Evolutionary conservation across 148 eudicot genomes (phyloP), one percentile per base, ranked within the genome.

Genomic region (Fagopyrum homotropicum): DNA sequence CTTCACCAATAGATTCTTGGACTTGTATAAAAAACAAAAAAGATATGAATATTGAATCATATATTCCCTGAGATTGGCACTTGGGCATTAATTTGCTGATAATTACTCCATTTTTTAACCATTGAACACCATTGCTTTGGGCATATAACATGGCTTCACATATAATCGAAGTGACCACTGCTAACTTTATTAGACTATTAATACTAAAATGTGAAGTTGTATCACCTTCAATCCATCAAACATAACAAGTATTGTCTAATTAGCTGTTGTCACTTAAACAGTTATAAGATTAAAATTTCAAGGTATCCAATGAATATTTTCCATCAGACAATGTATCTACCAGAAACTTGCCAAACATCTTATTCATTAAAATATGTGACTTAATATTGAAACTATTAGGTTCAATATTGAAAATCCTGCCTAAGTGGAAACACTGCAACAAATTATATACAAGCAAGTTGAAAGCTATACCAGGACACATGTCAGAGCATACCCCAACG

Each of bases 401-500:
- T 66, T 66, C 71, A 66, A 5, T 43, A 66, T 7, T 66, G 47
- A 35, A 45, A 40, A 12, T 19, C 19, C 66, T 26, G 26, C 35
- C 22, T 60, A 60, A 60, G 66, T 60, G 66, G 14, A 22, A 56
- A 72, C 45, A 66, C 52, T 44, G 69, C 59, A 43, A 64, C 66
- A 26, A 17, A 75, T 26, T 47, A 46, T 61, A 64, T 16, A 61
- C 45, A 29, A 66, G 55, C 50, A 73, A 75, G 35, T 73, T 19
- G 29, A 66, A 72, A 74, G 17, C 66, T 66, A 50, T 79, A 95
- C 98, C 98, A 75, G 99, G 99, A 87, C 99, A 95, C 99, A 92
- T 95, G 83, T 95, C 99, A 78, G 89, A 87, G 83, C 99, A 95
- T 68, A 84, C 63, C 84, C 99, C 99, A 63, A 84, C 85, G 72